A percentile compares a stretch with the other conserved stretches of the same genome.
These are phyloP conservation scores for Trichoderma sp. DNA, from an alignment of 2,329 filamentous ascomycete species.

Conservation along the genomic window DNA sequence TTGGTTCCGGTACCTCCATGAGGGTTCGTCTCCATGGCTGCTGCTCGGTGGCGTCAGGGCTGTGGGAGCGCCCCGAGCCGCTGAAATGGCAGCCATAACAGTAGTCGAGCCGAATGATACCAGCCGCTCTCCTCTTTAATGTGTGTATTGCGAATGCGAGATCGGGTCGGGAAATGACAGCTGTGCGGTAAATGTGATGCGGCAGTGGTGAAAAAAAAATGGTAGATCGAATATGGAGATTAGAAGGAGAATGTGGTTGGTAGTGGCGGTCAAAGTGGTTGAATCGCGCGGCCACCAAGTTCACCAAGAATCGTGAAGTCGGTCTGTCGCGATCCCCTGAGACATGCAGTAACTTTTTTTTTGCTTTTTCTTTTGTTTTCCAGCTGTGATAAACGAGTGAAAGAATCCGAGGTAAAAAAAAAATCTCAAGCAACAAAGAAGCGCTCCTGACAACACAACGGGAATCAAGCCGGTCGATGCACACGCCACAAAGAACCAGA, in stretches of 20 bases:
- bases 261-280: slow-evolving; percentile 16
- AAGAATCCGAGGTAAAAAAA: slow-evolving; percentile 14
- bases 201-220: slow-evolving; percentile 15
- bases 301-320: slow-evolving; percentile 25
- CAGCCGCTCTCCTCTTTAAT: slow-evolving; percentile 37
- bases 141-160: slow-evolving; percentile 1
- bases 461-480: slow-evolving; percentile 19
- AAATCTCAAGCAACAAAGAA: slow-evolving; percentile 14
- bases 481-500: slow-evolving; percentile 19
- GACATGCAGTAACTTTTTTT: slow-evolving; percentile 22
- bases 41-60: slow-evolving; percentile 54
- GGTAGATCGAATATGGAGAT: slow-evolving; percentile 10
- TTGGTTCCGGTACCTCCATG: slow-evolving; percentile 47
- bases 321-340: slow-evolving; percentile 27
- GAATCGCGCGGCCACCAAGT: slow-evolving; percentile 7
- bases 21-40: slow-evolving; percentile 51
- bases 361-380: neutral
- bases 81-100: slow-evolving; percentile 58
- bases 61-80: slow-evolving; percentile 52
- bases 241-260: slow-evolving; percentile 3
- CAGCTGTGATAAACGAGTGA: slow-evolving; percentile 20
- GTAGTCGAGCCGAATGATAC: slow-evolving; percentile 32
- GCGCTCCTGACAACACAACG: slow-evolving; percentile 21
- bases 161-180: slow-evolving; percentile 8
- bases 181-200: neutral